Conservation (phyloP, 805 yeast genomes). For the Teunomyces aglyptinius region DNA sequence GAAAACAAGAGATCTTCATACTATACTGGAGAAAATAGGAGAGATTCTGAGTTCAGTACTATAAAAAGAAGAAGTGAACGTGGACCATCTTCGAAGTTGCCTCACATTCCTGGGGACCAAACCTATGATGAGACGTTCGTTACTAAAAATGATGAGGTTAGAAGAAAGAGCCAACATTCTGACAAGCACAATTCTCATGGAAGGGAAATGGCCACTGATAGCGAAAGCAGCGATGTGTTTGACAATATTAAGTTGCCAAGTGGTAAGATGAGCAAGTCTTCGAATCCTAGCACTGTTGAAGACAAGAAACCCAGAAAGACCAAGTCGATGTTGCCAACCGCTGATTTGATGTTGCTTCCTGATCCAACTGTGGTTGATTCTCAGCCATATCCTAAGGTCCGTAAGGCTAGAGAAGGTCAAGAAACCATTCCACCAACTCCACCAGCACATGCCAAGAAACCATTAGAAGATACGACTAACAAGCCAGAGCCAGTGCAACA, state of each 20-base stretch:
- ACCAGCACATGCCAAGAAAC: conserved; percentile 19
- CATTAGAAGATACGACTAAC: conserved; percentile 37
- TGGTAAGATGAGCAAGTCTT: conserved; percentile 21
- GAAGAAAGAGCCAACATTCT: conserved; percentile 14
- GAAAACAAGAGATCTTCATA: conserved; percentile 41
- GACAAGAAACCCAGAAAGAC: neutral
- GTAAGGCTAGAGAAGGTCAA: conserved; percentile 13
- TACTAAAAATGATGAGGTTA: conserved; percentile 29
- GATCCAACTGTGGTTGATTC: conserved; percentile 10
- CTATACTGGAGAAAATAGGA: conserved; percentile 24
- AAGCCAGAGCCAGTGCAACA: conserved; percentile 18
- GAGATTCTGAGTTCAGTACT: conserved; percentile 25
- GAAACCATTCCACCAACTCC: conserved; percentile 19
- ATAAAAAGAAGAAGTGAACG: conserved; percentile 9
- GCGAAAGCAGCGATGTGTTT: conserved; percentile 30
- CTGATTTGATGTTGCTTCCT: conserved; percentile 37
- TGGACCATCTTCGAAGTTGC: conserved; percentile 29
- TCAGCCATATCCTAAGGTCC: conserved; percentile 22
- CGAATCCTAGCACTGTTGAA: neutral
- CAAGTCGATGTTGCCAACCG: conserved; percentile 32
- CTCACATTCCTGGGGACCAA: conserved; percentile 24
- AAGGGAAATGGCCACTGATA: conserved; percentile 21
- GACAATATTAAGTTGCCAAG: conserved; percentile 51
- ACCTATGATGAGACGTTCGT: conserved; percentile 41
- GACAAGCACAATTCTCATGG: conserved; percentile 7